Evolutionary conservation across 2,329 filamentous ascomycete species (phyloP).

Genomic region (Chaetomiaceae sp.): DNA sequence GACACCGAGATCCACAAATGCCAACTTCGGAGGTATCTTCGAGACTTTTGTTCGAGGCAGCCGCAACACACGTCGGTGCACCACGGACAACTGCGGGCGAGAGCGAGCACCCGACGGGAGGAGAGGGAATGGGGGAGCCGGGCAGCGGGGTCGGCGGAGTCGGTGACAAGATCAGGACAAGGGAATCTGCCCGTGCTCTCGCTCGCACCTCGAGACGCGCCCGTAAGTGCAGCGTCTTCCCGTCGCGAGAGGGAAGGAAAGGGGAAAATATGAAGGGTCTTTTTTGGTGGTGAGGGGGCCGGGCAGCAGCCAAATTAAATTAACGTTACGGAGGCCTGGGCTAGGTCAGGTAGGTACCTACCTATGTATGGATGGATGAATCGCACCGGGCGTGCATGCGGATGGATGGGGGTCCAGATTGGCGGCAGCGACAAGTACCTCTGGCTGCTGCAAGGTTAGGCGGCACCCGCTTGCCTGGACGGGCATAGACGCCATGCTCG

Average conservation of each 20-base stretch:
- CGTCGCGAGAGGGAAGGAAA: conserved; percentile 19
- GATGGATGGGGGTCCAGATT: conserved; percentile 20
- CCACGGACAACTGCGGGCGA: conserved; percentile 5
- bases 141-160: conserved; percentile 6
- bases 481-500: conserved; percentile 15
- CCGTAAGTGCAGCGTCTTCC: conserved; percentile 18
- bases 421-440: conserved; percentile 13
- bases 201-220: conserved; percentile 19
- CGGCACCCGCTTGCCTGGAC: conserved; percentile 5
- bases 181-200: conserved; percentile 15
- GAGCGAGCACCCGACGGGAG: neutral
- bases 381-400: conserved; percentile 6
- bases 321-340: too few relatives aligned
- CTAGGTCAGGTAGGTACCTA: too few relatives aligned
- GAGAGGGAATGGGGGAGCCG: neutral
- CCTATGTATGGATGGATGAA: too few relatives aligned
- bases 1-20: conserved; percentile 1
- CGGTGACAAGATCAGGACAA: neutral
- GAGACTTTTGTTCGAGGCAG: conserved; percentile 4
- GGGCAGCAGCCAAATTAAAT: conserved; percentile 25
- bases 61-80: conserved; percentile 16
- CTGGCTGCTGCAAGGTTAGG: conserved; percentile 17
- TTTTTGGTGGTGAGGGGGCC: conserved; percentile 22
- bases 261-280: conserved; percentile 21
- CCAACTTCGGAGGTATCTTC: conserved; percentile 5